Conservation (phyloP, 2,329 filamentous ascomycete genomes). For the Colletotrichum sp. region DNA sequence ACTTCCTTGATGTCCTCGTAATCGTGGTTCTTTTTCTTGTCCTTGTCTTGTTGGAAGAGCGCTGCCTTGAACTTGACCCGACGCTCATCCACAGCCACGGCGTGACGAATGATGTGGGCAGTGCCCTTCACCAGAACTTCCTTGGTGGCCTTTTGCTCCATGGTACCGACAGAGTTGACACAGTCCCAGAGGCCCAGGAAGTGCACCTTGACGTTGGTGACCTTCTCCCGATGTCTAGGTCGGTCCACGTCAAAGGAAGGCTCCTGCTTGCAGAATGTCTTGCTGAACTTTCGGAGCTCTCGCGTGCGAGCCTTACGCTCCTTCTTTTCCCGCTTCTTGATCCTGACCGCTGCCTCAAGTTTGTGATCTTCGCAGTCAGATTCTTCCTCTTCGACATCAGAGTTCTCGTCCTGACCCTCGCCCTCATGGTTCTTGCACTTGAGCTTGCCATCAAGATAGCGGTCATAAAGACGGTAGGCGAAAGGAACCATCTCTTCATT, state of each 20-base stretch:
- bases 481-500: conserved; percentile 60
- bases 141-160: conserved; percentile 39
- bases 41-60: conserved; percentile 46
- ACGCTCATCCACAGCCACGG: conserved; percentile 57
- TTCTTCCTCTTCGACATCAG: background rate
- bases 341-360: no score
- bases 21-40: conserved; percentile 19
- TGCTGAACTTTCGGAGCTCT: conserved; percentile 49
- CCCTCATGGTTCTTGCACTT: conserved; percentile 28
- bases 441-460: conserved; percentile 40
- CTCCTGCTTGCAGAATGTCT: conserved; percentile 30
- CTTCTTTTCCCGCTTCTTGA: conserved; percentile 18
- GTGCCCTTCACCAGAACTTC: conserved; percentile 42
- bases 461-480: conserved; percentile 48
- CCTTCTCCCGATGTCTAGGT: no score
- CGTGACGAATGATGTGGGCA: conserved; percentile 53
- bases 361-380: no score
- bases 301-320: conserved; percentile 20
- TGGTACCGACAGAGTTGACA: conserved; percentile 52
- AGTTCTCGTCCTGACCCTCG: background rate
- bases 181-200: conserved; percentile 61
- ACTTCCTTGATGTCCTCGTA: conserved; percentile 52
- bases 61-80: conserved; percentile 61
- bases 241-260: no score
- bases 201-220: conserved; percentile 46